Base-by-base conservation (phyloP, 1,139 yeast species). In the Hansenula sp. region DNA sequence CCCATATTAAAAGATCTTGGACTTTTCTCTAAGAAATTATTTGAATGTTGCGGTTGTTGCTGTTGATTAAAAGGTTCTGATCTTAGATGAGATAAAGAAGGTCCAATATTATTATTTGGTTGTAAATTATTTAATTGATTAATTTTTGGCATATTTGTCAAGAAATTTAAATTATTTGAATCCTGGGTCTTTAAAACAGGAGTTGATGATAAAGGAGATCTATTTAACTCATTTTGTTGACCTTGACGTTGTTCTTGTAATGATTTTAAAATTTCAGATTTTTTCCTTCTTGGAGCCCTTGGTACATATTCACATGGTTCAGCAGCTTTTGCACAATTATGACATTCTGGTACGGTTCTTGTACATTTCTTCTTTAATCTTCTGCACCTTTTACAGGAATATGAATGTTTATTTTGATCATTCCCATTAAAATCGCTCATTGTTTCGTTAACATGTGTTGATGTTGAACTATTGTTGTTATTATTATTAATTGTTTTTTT, bases 331-430 rank as follows among this genome's bases (percentile, higher is more conserved):
- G 41, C 44, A 48, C 81, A 75, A 45, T 69, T 71, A 10, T 49
- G 42, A 46, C 81, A 75, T n/a, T 52, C 60, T 0, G 79, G 77
- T 2, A 59, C 43, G 17, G 65, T 62, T 46, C 70, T 69, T 3
- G 73, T 61, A 51, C 81, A 75, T 48, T 69, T 71, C 53, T 72
- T 73, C 57, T 75, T 75, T 35, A 73, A 55, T 35, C 65, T 58
- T 38, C 79, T 55, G 48, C 74, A 66, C 41, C 74, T 52, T 11
- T 64, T 53, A 45, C 76, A 71, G 0, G 74, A 68, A 41, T 69
- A 68, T 6, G 56, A 42, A 37, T 46, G 52, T 21, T 40, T 42
- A 3, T 28, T 20, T 9, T 20, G 14, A 6, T 32, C 27, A 2
- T n/a, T n/a, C n/a, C n/a, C n/a, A n/a, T 21, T 26, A 2, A 17